Base-by-base conservation (phyloP, 2,329 filamentous ascomycete species). In the Chrysoporthe cubensis region DNA sequence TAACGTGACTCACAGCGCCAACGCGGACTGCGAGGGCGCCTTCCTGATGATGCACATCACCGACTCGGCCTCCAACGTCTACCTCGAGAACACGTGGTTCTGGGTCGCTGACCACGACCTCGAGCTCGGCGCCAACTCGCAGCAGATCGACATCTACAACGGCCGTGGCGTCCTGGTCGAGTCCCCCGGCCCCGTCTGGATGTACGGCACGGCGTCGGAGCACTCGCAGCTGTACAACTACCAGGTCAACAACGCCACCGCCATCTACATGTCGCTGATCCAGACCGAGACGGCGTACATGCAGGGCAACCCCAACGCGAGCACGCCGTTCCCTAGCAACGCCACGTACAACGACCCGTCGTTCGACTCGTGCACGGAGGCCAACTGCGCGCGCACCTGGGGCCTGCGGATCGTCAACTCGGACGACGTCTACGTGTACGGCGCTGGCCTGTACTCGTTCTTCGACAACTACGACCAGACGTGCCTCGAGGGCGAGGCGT, bases 91-190 rank as follows among this genome's bases (percentile, higher is more conserved):
- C 81, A 89, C 85, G 59, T 97, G 93, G 92, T 90, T 92, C 78
- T 97, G 94, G 93, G 91, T 93, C 59, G 89, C 94, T 2, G 94
- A 97, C 77, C 94, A 97, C 82, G 92, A 96, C 76, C 90, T 97
- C 34, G 94, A 97, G 77, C 85, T 88, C 14, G 71, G 79, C 9
- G 90, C 91, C 74, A 88, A 90, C 76, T 73, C 74, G 62, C 71
- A 68, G 34, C 91, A 96, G 78, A 91, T 96, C 78, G 90, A 92
- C 80, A 88, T 97, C 75, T 97, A 91, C 87, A 96, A 92, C 77
- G 93, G 93, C 60, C 92, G 94, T 70, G 94, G 93, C 74, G 87
- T 97, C 72, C 85, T 89, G 59, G 88, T 97, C 73, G 92, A 97
- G 81, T 92, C 88, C 62, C 84, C 91, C 76, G 90, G 91, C 7